Conservation (phyloP, 257 asterid genomes). For the Scutellaria minor region DNA sequence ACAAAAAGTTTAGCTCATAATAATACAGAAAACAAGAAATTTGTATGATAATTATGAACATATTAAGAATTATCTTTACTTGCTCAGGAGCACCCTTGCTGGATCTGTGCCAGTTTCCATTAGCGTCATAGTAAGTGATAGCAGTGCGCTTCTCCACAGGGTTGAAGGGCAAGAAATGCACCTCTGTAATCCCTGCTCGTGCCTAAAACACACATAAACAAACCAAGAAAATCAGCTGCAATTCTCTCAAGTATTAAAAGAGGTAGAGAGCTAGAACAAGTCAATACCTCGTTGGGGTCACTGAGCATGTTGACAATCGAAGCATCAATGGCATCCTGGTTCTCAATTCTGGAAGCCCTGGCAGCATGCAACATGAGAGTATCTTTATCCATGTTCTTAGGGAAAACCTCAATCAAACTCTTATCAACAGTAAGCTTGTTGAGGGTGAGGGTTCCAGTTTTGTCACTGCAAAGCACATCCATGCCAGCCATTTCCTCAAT, state of each 20-base stretch:
- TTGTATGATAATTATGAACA: not conserved
- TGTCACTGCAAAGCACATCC: slow-evolving; percentile 97
- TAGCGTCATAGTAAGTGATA: slow-evolving; percentile 64
- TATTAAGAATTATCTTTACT: slow-evolving; percentile 39
- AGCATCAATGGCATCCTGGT: slow-evolving; percentile 66
- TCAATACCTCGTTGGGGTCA: slow-evolving; percentile 55
- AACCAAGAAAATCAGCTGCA: slow-evolving; percentile 1
- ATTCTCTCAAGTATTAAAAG: not conserved
- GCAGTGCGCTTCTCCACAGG: slow-evolving; percentile 94
- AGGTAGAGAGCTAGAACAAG: not conserved
- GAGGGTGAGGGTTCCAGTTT: slow-evolving; percentile 91
- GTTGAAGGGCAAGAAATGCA: slow-evolving; percentile 88
- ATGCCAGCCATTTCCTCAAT: slow-evolving; percentile 97
- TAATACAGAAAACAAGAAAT: not conserved
- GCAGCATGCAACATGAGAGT: slow-evolving; percentile 49
- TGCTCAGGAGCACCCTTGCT: slow-evolving; percentile 99
- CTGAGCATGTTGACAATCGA: slow-evolving; percentile 56
- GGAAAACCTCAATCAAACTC: slow-evolving; percentile 64
- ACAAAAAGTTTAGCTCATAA: not conserved
- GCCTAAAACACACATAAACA: slow-evolving; percentile 52
- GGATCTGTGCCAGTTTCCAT: slow-evolving; percentile 73
- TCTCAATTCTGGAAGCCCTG: slow-evolving; percentile 58
- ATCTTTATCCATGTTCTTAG: slow-evolving; percentile 46
- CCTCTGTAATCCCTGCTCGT: slow-evolving; percentile 77
- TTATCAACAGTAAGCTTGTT: slow-evolving; percentile 90